phyloP scores from a whole-genome alignment of 805 yeast genomes.

The Pichia scutulata region DNA sequence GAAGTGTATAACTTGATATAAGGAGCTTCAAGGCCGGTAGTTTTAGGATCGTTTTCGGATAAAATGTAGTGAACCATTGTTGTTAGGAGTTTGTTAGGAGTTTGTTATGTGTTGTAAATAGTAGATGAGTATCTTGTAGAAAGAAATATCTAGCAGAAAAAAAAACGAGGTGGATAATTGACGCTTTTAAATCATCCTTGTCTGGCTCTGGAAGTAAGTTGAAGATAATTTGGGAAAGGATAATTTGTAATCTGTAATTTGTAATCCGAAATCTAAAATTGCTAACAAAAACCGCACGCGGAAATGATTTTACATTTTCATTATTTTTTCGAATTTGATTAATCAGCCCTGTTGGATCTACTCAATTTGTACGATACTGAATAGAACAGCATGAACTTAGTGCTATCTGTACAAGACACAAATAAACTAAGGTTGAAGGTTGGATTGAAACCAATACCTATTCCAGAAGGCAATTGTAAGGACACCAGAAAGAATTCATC shows the following conservation, averaged over 20 bases:
- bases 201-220: no score
- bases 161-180: neutral
- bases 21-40: constrained; percentile 30
- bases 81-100: neutral
- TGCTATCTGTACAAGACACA: constrained; percentile 38
- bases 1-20: constrained; percentile 36
- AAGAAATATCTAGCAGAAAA: neutral
- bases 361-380: no score
- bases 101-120: neutral
- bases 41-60: constrained; percentile 30
- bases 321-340: neutral
- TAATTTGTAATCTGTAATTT: no score
- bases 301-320: neutral
- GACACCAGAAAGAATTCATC: neutral
- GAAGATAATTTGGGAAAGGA: no score
- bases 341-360: no score
- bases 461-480: neutral
- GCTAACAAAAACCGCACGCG: no score
- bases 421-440: constrained; percentile 36
- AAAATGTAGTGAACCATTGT: constrained; percentile 27
- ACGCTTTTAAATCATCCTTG: no score
- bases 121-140: neutral
- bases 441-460: constrained; percentile 41
- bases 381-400: constrained; percentile 1
- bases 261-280: no score